Base-by-base conservation (phyloP, 345 rosid species). In the Citrus reticulata region DNA sequence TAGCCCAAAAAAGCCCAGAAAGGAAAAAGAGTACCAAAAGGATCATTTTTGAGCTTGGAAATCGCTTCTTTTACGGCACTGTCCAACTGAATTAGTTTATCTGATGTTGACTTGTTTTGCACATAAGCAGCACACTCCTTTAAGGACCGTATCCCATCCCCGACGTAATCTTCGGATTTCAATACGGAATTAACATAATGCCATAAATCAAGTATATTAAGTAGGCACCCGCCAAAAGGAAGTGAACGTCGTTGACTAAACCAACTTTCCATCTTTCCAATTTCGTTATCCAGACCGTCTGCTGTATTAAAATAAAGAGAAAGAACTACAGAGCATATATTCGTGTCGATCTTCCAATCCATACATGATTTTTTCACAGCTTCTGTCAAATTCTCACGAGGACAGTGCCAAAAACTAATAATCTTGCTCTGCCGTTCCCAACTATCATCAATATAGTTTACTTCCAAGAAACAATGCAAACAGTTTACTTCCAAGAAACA, bases 21-120 rank as follows among this genome's bases (percentile, higher is more conserved):
- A n/a, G n/a, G n/a, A n/a, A n/a, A n/a, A n/a, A n/a, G 10, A 9
- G 24, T 24, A 24, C 24, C 0, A 9, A 13, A 40, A 2, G 0
- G 35, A 5, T 0, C 5, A 29, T 0, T 0, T 63, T 14, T 0
- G 29, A 32, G 5, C 0, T 0, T 0, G 20, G 4, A 63, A 7
- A 27, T 63, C 7, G 19, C 8, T 0, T 0, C 0, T 27, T 40
- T 0, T 9, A 40, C 51, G 16, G 4, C 16, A 0, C 1, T 0
- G 1, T 11, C 16, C 51, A 11, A 42, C 16, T 10, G 51, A 42
- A 10, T 42, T 42, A 0, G 34, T 32, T 32, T 0, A 32, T 32
- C 34, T 4, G 5, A 32, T 32, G 0, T 10, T 2, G 14, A 40
- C 14, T 40, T 2, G 49, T 40, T 9, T 0, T 9, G 0, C 49